Conservation (phyloP, 805 yeast species). For the Hanseniaspora nectarophila region DNA sequence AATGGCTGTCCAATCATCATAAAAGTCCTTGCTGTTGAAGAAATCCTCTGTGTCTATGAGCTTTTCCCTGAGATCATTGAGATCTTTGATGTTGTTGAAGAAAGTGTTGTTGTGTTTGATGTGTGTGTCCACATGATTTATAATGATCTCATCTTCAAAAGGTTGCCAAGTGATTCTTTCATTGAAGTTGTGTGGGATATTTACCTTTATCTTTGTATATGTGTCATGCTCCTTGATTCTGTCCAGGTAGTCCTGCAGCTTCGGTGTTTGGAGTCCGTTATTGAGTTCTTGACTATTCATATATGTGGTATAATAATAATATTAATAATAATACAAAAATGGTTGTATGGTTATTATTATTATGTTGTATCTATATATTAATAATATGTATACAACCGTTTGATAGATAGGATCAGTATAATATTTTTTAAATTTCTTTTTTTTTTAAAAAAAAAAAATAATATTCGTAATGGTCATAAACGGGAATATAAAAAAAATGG, state of each 20-base stretch:
- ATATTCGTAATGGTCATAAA: too few relatives aligned
- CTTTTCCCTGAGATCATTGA: background rate
- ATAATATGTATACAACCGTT: too few relatives aligned
- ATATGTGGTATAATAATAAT: too few relatives aligned
- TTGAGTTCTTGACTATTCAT: background rate
- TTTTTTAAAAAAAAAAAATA: too few relatives aligned
- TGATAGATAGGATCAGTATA: too few relatives aligned
- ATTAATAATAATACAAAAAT: too few relatives aligned
- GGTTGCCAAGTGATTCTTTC: slow-evolving; percentile 14
- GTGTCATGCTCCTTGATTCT: background rate
- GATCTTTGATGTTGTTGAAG: background rate
- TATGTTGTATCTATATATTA: too few relatives aligned
- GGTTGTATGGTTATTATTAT: background rate
- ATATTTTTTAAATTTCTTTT: too few relatives aligned
- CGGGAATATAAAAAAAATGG: too few relatives aligned
- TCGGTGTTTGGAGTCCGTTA: slow-evolving; percentile 5
- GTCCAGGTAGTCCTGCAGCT: slow-evolving; percentile 4
- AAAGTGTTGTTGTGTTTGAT: background rate
- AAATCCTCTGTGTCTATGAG: slow-evolving; percentile 1
- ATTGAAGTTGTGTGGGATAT: slow-evolving; percentile 7
- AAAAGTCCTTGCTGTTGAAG: slow-evolving; percentile 5
- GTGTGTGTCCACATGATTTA: background rate
- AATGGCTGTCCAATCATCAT: slow-evolving; percentile 2
- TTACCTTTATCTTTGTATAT: background rate
- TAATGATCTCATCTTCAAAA: slow-evolving; percentile 10